Evolutionary conservation across 2,329 filamentous ascomycete genomes (phyloP).

Genomic region (Sporothrix schenckii): DNA sequence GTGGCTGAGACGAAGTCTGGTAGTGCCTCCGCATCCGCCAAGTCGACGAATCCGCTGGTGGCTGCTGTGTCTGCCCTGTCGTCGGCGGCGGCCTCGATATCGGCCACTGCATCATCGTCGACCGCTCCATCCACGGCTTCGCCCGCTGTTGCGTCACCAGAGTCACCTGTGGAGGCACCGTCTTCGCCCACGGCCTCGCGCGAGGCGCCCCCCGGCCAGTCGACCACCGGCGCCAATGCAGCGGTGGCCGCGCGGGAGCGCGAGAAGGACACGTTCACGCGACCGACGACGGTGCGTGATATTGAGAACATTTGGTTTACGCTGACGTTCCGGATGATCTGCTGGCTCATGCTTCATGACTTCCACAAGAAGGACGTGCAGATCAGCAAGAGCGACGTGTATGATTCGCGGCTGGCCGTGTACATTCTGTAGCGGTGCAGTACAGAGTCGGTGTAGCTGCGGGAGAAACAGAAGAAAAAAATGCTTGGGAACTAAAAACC

Average conservation of each 20-base stretch:
- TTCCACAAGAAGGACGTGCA: constrained; percentile 59
- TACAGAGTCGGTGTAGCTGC: background rate
- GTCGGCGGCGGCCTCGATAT: background rate
- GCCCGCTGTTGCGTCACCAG: background rate
- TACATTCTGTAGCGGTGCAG: constrained; percentile 47
- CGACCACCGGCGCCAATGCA: background rate
- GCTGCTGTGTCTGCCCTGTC: background rate
- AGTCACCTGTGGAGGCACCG: background rate
- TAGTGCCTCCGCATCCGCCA: background rate
- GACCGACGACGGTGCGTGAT: constrained; percentile 30
- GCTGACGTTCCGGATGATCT: constrained; percentile 61
- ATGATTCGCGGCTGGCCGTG: constrained; percentile 59
- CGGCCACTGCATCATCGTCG: background rate
- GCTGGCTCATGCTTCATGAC: constrained; percentile 61
- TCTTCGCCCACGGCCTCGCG: background rate
- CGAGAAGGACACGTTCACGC: constrained; percentile 5
- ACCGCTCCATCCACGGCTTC: background rate
- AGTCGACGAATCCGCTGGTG: background rate
- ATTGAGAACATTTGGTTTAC: constrained; percentile 55
- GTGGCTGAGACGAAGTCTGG: background rate
- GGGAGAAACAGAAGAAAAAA: background rate
- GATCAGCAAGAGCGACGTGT: constrained; percentile 56
- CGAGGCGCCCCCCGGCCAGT: background rate
- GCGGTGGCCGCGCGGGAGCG: background rate
- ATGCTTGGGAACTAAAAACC: background rate